A percentile compares a stretch with the other conserved stretches of the same genome.
phyloP scores from a whole-genome alignment of 2,329 filamentous ascomycete species.

The Neophaeococcomyces mojaviensis region DNA sequence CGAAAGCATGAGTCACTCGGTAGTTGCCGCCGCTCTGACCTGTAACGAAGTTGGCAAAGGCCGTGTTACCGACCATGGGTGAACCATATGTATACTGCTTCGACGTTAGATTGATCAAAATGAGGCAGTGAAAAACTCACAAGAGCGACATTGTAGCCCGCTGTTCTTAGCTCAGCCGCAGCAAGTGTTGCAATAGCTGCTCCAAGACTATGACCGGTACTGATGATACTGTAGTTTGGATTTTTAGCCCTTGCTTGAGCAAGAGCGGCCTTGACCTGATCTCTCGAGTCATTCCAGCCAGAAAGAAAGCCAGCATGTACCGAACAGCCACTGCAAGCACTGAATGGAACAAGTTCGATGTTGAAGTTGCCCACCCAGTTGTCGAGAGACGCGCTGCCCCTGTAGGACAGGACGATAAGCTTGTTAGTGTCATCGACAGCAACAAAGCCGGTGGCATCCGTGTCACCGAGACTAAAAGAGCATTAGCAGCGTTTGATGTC shows the following conservation, averaged over 20 bases:
- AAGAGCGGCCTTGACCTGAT: constrained; percentile 33
- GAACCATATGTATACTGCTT: constrained; percentile 36
- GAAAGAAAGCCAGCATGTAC: constrained; percentile 42
- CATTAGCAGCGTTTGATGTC: background rate
- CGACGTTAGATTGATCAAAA: constrained; percentile 1
- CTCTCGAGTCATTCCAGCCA: constrained; percentile 35
- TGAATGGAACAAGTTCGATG: constrained; percentile 25
- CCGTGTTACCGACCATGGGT: constrained; percentile 35
- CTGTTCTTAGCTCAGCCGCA: constrained; percentile 37
- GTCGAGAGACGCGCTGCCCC: constrained; percentile 25
- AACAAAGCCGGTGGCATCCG: constrained; percentile 41
- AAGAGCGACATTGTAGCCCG: constrained; percentile 34
- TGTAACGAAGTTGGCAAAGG: constrained; percentile 33
- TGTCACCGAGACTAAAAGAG: constrained; percentile 25
- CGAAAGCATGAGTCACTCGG: constrained; percentile 33
- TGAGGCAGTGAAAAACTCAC: constrained; percentile 28
- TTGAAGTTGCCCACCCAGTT: constrained; percentile 29
- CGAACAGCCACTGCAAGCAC: constrained; percentile 38
- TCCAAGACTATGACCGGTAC: constrained; percentile 46
- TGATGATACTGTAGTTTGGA: constrained; percentile 36
- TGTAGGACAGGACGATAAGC: constrained; percentile 30
- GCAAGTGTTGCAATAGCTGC: constrained; percentile 45
- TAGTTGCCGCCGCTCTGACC: constrained; percentile 28
- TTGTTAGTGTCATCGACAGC: constrained; percentile 39
- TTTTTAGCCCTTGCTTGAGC: constrained; percentile 28